Evolutionary conservation across 352 stramenopile genomes (phyloP).

Genomic region (Pythium grandisporangium): DNA sequence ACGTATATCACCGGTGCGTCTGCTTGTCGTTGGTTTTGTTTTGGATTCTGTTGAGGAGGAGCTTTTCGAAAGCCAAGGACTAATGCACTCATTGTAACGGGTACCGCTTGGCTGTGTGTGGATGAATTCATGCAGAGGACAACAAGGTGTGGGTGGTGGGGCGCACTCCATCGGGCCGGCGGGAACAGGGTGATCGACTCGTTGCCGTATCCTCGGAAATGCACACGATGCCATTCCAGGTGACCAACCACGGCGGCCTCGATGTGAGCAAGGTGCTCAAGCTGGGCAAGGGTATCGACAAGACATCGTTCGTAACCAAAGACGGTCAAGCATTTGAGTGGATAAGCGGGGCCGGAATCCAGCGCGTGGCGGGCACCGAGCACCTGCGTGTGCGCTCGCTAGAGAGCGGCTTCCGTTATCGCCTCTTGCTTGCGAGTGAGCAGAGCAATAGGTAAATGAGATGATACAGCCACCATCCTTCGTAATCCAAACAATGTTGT

Average conservation of each 20-base stretch:
- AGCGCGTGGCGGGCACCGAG: slow-evolving; percentile 25
- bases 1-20: slow-evolving; percentile 63
- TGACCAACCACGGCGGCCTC: slow-evolving; percentile 43
- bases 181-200: slow-evolving; percentile 39
- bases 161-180: slow-evolving; percentile 59
- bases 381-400: slow-evolving; percentile 34
- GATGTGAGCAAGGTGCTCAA: slow-evolving; percentile 31
- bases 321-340: slow-evolving; percentile 70
- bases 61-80: too few species aligned
- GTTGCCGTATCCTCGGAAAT: slow-evolving; percentile 52
- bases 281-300: slow-evolving; percentile 76
- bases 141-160: slow-evolving; percentile 72
- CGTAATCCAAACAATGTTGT: too few species aligned
- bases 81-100: too few species aligned
- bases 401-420: slow-evolving; percentile 72
- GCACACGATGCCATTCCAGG: slow-evolving; percentile 60
- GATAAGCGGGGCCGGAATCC: slow-evolving; percentile 51
- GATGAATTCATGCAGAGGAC: slow-evolving; percentile 26
- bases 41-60: too few species aligned
- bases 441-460: background rate
- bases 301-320: slow-evolving; percentile 53
- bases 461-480: too few species aligned
- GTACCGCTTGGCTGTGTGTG: too few species aligned
- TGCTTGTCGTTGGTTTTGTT: background rate
- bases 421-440: slow-evolving; percentile 32